Evolutionary conservation across 2,329 filamentous ascomycete species (phyloP), one percentile per base, ranked within the genome.

Genomic region (Cladosporium sp.): DNA sequence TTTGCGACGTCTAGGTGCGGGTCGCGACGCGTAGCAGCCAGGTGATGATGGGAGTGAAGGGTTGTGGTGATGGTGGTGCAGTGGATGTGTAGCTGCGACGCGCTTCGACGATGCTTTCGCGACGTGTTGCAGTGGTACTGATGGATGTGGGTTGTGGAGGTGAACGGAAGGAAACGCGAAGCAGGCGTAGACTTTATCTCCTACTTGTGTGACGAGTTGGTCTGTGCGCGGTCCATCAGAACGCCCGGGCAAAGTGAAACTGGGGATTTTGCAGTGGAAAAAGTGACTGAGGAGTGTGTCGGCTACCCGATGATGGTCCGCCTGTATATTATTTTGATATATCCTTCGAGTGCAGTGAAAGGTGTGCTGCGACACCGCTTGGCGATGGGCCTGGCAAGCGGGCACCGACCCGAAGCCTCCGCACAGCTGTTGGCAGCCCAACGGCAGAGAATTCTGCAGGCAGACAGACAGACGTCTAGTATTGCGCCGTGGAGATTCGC

Each of bases 211-310:
- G n/a, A n/a, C n/a, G n/a, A n/a, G n/a, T n/a, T n/a, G n/a, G n/a
- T n/a, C n/a, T 16, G 20, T 16, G 45, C 45, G 33, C 36, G 38
- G 45, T 29, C 45, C 32, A 35, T 18, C 27, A 4, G n/a, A n/a
- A n/a, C n/a, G n/a, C n/a, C n/a, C 22, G 5, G 22, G 22, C 4
- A 27, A 5, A 27, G 22, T 51, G 40, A 51, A 45, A 36, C 25
- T 43, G 29, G 25, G 20, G 18, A 40, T 45, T 39, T 46, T 19
- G 42, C 25, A 29, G 27, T 46, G 42, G 27, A 46, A 38, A 35
- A 61, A 56, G 35, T 52, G 41, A 54, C 54, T 47, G 57, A 58
- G 59, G 51, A 55, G 57, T 53, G 53, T 60, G 56, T 52, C 45
- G 55, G 43, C 49, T 49, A 38, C 45, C 50, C 50, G 51, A 56